Base-by-base conservation (phyloP, 2,329 filamentous ascomycete species). In the Verticillium longisporum region DNA sequence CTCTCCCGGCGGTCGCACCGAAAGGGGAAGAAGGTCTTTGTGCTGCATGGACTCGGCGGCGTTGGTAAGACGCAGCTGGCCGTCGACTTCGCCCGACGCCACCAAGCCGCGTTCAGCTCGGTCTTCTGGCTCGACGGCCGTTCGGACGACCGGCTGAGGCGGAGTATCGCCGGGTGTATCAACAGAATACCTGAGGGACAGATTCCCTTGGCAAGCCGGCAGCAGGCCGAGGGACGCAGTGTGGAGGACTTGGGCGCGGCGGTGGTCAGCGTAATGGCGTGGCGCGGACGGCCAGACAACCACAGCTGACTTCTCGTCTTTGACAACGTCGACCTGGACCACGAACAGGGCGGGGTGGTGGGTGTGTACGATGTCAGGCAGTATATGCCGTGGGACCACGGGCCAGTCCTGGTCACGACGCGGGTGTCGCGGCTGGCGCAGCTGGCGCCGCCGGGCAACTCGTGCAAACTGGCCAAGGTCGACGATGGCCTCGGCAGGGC, bases 81-180 rank as follows among this genome's bases (percentile, higher is more conserved):
- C 15, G 57, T 59, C 57, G 21, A n/a, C 55, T 37, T 41, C 32
- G 58, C 38, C 10, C 36, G 15, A 33, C 59, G 50, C 34, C 56
- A 37, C 50, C 58, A 58, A 18, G 65, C 21, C 64, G 72, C 37
- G 64, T 73, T 71, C 61, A 69, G 63, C 57, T 67, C 70, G 11
- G 63, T 74, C 54, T 70, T 74, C 63, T 74, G 70, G 71, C 60
- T 74, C 3, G 69, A 74, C 60, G 68, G 68, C 36, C 62, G 69
- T 41, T 67, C 70, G 18, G 68, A 72, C 61, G 65, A 68, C 60
- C 62, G 64, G 59, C 64, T 72, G 37, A 70, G 62, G 62, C 69
- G 68, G 57, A 75, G 69, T 59, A 63, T 74, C 57, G 59, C 62
- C 61, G 53, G 55, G 53, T 65, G 58, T 65, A 62, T 64, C 50